phyloP scores from a whole-genome alignment of 805 yeast species.

The Pichia scutulata region DNA sequence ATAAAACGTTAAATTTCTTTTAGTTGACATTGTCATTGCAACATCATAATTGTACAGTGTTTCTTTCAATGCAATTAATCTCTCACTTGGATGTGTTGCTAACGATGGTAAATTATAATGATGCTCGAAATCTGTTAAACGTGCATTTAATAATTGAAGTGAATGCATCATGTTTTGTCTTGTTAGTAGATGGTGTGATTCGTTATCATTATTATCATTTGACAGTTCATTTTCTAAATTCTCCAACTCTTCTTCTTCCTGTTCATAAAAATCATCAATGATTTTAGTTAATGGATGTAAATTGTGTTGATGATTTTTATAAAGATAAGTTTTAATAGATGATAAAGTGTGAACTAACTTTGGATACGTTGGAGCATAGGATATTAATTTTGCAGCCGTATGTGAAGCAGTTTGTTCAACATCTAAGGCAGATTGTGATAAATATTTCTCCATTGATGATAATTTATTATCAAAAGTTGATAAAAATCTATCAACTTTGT shows the following conservation, averaged over 20 bases:
- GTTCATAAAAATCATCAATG: slow-evolving; percentile 25
- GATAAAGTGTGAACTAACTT: slow-evolving; percentile 20
- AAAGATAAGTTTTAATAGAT: slow-evolving; percentile 17
- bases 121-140: slow-evolving; percentile 32
- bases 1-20: slow-evolving; percentile 61
- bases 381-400: slow-evolving; percentile 4
- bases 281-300: slow-evolving; percentile 25
- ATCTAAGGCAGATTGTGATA: slow-evolving; percentile 15
- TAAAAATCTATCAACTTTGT: slow-evolving; percentile 24
- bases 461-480: slow-evolving; percentile 23
- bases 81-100: slow-evolving; percentile 21
- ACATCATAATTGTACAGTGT: slow-evolving; percentile 39
- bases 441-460: slow-evolving; percentile 23
- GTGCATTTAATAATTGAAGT: slow-evolving; percentile 33
- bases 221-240: slow-evolving; percentile 7
- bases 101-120: slow-evolving; percentile 24
- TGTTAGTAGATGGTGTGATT: slow-evolving; percentile 1
- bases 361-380: slow-evolving; percentile 14
- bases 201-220: not conserved
- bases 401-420: slow-evolving; percentile 1
- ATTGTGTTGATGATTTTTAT: slow-evolving; percentile 20
- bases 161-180: slow-evolving; percentile 27
- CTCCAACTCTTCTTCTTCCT: slow-evolving; percentile 7
- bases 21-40: slow-evolving; percentile 36
- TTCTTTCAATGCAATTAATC: slow-evolving; percentile 24